phyloP scores from a whole-genome alignment of 176 grass and related monocot species.

The Dactylis glomerata region DNA sequence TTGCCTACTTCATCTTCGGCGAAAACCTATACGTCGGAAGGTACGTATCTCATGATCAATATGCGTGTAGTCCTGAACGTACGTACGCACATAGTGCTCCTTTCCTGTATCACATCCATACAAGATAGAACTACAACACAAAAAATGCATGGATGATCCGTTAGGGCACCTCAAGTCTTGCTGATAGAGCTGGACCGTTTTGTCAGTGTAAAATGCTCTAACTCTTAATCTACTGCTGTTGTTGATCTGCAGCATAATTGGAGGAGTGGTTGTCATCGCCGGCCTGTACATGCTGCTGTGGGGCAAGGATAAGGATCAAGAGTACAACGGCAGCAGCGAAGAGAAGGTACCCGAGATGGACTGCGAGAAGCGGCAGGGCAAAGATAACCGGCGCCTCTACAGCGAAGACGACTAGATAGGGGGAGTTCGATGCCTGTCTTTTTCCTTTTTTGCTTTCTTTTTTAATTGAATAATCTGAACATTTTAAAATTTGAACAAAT shows the following conservation, averaged over 20 bases:
- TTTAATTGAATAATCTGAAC: too few species aligned
- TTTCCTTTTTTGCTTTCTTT: too few species aligned
- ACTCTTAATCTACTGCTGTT: background rate
- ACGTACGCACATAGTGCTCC: background rate
- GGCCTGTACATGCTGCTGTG: conserved; percentile 78
- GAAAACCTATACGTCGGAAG: conserved; percentile 74
- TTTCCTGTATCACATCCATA: background rate
- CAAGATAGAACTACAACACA: background rate
- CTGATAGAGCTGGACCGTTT: too few species aligned
- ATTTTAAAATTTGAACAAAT: too few species aligned
- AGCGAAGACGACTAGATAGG: background rate
- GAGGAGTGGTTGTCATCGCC: conserved; percentile 63
- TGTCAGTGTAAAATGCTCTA: background rate
- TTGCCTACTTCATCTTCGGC: conserved; percentile 77
- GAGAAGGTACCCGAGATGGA: conserved; percentile 19
- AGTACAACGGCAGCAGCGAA: conserved; percentile 12
- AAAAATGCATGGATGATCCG: background rate
- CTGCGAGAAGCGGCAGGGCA: conserved; percentile 25
- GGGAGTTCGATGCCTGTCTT: too few species aligned
- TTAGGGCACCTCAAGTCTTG: background rate
- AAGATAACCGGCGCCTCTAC: background rate
- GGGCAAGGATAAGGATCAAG: conserved; percentile 79
- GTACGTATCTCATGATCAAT: background rate
- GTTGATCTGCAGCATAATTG: conserved; percentile 56
- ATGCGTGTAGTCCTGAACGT: background rate